phyloP scores from a whole-genome alignment of 306 rosid genomes.

The Lithocarpus polystachyus region DNA sequence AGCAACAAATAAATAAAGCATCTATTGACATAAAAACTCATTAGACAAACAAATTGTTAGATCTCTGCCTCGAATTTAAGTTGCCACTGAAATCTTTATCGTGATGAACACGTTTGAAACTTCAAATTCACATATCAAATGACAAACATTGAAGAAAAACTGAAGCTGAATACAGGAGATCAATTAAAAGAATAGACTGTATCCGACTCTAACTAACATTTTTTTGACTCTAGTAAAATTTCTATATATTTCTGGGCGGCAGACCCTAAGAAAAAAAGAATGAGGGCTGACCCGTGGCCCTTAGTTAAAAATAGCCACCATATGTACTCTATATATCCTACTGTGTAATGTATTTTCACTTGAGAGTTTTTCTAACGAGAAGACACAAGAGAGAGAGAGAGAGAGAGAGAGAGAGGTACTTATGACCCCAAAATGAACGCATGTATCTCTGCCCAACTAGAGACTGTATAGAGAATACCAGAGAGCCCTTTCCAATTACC shows the following conservation, averaged over 20 bases:
- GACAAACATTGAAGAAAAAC: neutral
- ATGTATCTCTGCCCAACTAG: constrained; percentile 95
- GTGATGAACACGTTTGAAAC: neutral
- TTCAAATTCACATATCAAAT: neutral
- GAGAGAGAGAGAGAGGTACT: neutral
- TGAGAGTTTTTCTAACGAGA: neutral
- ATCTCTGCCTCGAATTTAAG: neutral
- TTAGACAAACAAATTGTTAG: neutral
- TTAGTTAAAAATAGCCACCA: neutral
- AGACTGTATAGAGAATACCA: constrained; percentile 84
- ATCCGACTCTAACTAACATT: neutral
- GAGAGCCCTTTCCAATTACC: constrained; percentile 72
- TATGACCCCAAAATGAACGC: constrained; percentile 81
- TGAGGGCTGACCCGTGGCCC: constrained; percentile 10
- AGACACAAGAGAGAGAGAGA: neutral
- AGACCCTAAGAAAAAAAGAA: constrained; percentile 1
- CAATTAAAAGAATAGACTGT: neutral
- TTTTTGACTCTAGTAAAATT: neutral
- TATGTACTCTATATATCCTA: constrained; percentile 3
- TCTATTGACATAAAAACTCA: neutral
- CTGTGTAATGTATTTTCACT: neutral
- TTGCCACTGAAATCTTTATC: neutral
- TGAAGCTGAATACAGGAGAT: neutral
- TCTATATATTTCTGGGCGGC: neutral
- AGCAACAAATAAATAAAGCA: neutral